Evolutionary conservation across 1,284 basidiomycete species (phyloP).

Genomic region (Rhodotorula sp.): DNA sequence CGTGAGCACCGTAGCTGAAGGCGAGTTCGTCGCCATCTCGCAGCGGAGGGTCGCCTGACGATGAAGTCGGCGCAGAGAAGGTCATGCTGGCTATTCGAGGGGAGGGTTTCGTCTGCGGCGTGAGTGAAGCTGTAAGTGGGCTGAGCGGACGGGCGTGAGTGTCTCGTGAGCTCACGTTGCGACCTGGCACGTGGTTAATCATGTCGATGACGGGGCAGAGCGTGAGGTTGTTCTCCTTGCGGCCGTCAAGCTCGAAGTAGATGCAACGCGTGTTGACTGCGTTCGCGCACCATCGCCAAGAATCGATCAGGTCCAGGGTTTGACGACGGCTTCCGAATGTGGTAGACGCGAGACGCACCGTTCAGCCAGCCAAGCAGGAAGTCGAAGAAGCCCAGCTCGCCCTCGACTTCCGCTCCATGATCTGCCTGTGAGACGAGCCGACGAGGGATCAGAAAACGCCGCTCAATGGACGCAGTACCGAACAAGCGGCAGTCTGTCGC

Average conservation of each 20-base stretch:
- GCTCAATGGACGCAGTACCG: too few relatives aligned
- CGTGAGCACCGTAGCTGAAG: constrained; percentile 42
- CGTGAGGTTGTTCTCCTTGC: constrained; percentile 41
- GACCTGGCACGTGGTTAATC: constrained; percentile 37
- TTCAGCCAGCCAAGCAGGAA: constrained; percentile 41
- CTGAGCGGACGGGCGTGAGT: too few relatives aligned
- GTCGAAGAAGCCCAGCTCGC: constrained; percentile 30
- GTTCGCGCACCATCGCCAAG: too few relatives aligned
- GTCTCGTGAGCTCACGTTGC: background rate
- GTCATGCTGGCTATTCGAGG: constrained; percentile 12
- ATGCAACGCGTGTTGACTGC: constrained; percentile 46
- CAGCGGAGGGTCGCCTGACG: constrained; percentile 21
- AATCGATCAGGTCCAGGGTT: background rate
- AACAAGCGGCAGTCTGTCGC: background rate
- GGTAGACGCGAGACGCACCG: constrained; percentile 1
- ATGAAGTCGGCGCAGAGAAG: constrained; percentile 21
- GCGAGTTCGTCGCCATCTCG: constrained; percentile 40
- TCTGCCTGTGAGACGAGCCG: background rate
- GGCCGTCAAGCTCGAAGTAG: constrained; percentile 34
- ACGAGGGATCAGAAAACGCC: background rate
- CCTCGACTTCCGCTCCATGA: background rate
- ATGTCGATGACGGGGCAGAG: constrained; percentile 45
- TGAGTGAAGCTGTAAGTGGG: background rate
- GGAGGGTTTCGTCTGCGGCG: constrained; percentile 8
- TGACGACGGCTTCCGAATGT: background rate